Conservation (phyloP, 352 stramenopile genomes). For the Globisporangium uncinulatum region DNA sequence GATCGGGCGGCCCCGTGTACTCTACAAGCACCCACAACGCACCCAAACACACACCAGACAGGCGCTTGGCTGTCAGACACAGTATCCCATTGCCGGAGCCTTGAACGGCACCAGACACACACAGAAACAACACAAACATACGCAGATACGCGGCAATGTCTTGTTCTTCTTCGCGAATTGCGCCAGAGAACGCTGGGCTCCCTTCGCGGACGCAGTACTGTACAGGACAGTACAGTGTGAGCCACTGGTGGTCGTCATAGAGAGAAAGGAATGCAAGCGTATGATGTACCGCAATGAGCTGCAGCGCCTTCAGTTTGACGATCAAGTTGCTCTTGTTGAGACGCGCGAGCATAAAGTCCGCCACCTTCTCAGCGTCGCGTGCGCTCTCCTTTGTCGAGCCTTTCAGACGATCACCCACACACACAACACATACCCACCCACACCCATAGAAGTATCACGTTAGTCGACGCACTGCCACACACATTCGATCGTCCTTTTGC, state of each 20-base stretch:
- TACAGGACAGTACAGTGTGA: conserved; percentile 2
- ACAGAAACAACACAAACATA: conserved; percentile 20
- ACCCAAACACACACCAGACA: conserved; percentile 1
- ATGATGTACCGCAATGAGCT: conserved; percentile 72
- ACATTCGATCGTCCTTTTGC: neutral
- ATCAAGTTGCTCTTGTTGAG: conserved; percentile 81
- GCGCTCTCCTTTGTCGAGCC: conserved; percentile 52
- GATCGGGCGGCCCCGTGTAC: conserved; percentile 66
- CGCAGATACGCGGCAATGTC: conserved; percentile 66
- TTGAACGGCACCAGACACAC: no score
- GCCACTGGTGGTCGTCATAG: neutral
- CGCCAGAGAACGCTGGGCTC: conserved; percentile 46
- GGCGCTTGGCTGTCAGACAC: neutral
- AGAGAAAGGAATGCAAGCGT: neutral
- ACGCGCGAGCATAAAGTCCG: conserved; percentile 68
- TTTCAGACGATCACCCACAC: conserved; percentile 13
- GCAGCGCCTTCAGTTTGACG: conserved; percentile 81
- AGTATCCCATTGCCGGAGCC: neutral
- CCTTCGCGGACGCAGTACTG: conserved; percentile 80
- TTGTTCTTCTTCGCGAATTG: conserved; percentile 62
- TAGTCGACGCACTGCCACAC: neutral
- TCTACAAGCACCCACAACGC: conserved; percentile 30
- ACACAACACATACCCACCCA: neutral
- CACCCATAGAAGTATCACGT: conserved; percentile 3
- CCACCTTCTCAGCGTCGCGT: conserved; percentile 72